Base-by-base conservation (phyloP, 345 rosid genomes). In the Ricinus communis region DNA sequence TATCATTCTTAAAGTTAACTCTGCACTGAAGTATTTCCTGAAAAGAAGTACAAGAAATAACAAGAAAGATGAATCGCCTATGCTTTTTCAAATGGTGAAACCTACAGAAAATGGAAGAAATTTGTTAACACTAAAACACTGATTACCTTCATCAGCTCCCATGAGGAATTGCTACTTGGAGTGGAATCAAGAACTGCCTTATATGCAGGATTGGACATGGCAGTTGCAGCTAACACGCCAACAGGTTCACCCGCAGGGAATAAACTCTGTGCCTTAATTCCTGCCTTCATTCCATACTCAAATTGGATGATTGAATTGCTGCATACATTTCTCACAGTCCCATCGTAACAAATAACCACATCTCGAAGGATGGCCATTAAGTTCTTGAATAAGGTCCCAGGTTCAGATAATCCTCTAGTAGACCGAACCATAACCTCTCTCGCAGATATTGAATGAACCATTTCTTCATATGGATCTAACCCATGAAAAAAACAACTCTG, bases 121-220 rank as follows among this genome's bases (percentile, higher is more conserved):
- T 43, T 22, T 43, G 51, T 51, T 51, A 24, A 28, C 30, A 43
- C 0, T 41, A 25, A 33, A 56, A 62, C 15, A 66, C 38, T 59
- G 30, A 45, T 28, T 80, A 95, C 99, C 98, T 95, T 95, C 99
- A 95, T 95, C 79, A 81, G 73, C 68, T 95, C 99, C 99, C 99
- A 95, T 12, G 96, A 95, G 21, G 90, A 87, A 72, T 87, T 95
- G 82, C 97, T 95, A 66, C 84, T 92, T 10, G 97, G 86, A 69
- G 86, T 73, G 62, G 99, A 92, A 88, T 95, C 99, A 74, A 95
- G 96, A 74, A 95, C 99, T 2, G 99, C 99, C 78, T 92, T 95
- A 62, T 92, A 95, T 7, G 99, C 99, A 75, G 99, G 98, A 81
- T 84, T 92, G 43, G 97, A 92, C 96, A 95, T 92, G 22, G 97